Evolutionary conservation across 2,329 filamentous ascomycete species (phyloP).

Genomic region (Cytospora mali): DNA sequence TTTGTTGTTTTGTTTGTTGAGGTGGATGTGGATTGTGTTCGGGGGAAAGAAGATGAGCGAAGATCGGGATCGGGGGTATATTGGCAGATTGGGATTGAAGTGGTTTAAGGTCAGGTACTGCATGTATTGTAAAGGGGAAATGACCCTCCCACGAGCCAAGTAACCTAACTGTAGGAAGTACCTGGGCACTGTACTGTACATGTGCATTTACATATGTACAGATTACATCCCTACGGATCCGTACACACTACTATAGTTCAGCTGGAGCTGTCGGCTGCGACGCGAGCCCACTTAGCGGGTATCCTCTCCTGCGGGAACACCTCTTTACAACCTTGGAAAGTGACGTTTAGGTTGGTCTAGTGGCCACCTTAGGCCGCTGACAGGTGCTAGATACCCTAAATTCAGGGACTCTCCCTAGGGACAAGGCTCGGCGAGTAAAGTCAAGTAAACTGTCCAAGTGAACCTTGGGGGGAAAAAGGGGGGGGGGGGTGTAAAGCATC

Average conservation of each 20-base stretch:
- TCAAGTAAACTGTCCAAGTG: too few species aligned
- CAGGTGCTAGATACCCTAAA: neutral
- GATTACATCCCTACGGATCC: too few species aligned
- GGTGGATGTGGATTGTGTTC: neutral
- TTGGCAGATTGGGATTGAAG: neutral
- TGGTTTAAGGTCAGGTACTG: conserved; percentile 1
- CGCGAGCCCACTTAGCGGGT: neutral
- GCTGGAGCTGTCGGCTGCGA: neutral
- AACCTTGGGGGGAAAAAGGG: neutral
- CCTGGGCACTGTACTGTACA: neutral
- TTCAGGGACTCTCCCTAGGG: neutral
- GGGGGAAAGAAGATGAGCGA: conserved; percentile 1
- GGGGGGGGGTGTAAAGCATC: neutral
- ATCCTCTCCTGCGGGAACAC: neutral
- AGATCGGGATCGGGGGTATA: conserved; percentile 1
- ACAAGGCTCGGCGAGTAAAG: neutral
- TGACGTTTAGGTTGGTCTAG: neutral
- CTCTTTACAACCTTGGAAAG: neutral
- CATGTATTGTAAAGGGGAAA: neutral
- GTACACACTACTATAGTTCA: neutral
- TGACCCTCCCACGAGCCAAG: neutral
- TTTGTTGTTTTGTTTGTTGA: neutral
- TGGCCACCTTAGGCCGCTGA: neutral
- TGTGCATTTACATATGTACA: too few species aligned
- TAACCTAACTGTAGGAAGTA: neutral